A percentile compares a stretch with the other conserved stretches of the same genome.
Conservation (phyloP, 495 filamentous ascomycete species). For the Aspergillus cristatus region DNA sequence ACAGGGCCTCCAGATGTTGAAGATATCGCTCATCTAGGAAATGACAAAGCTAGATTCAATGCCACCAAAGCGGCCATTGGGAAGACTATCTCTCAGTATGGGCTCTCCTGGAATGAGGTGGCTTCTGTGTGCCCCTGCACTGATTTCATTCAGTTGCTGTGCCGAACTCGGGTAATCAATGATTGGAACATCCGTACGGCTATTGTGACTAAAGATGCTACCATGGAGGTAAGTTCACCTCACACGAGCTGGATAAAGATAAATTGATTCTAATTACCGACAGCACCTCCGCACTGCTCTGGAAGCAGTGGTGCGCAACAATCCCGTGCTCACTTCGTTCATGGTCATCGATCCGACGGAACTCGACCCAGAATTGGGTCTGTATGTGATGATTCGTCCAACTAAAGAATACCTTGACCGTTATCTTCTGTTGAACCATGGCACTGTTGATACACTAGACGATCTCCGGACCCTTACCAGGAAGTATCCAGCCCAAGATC, state of each 20-base stretch:
- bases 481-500: not conserved
- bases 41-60: not conserved
- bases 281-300: not conserved
- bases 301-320: not conserved
- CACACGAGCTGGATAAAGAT: not conserved
- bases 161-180: too few relatives aligned
- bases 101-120: not conserved
- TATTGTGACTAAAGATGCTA: not conserved
- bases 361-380: not conserved
- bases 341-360: not conserved
- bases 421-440: not conserved
- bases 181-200: too few relatives aligned
- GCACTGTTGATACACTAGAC: not conserved
- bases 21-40: not conserved
- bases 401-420: not conserved
- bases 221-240: not conserved
- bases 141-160: not conserved
- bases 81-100: not conserved
- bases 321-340: slow-evolving; percentile 2
- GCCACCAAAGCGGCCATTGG: not conserved
- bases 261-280: too few relatives aligned
- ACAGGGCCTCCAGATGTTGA: not conserved
- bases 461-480: not conserved
- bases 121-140: not conserved
- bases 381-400: not conserved